Conservation (phyloP, 345 rosid species). For the Dipteronia dyeriana region DNA sequence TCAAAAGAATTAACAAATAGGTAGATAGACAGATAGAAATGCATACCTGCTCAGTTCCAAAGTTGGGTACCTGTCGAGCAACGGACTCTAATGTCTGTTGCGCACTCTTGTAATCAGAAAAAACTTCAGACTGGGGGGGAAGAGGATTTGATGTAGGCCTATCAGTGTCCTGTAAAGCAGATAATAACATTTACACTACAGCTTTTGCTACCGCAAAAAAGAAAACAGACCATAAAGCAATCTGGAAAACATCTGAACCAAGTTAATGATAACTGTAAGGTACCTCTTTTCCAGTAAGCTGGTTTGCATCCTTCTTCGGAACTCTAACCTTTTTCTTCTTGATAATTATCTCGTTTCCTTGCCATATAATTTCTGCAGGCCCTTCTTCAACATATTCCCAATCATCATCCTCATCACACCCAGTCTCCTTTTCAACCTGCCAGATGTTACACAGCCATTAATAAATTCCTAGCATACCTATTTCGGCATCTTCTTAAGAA, state of each 20-base stretch:
- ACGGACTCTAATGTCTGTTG: constrained; percentile 71
- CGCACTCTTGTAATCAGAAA: constrained; percentile 49
- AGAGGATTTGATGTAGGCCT: constrained; percentile 94
- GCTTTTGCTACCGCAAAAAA: constrained; percentile 6
- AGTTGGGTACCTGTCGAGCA: constrained; percentile 84
- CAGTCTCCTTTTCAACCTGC: constrained; percentile 49
- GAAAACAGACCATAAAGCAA: constrained; percentile 4
- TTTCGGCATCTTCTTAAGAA: not conserved
- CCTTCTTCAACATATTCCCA: constrained; percentile 91
- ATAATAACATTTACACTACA: not conserved
- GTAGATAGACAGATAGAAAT: not conserved
- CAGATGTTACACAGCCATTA: constrained; percentile 12
- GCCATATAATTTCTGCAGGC: constrained; percentile 87
- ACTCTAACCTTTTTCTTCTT: constrained; percentile 78
- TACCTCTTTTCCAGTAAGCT: constrained; percentile 53
- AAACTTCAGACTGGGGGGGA: constrained; percentile 76
- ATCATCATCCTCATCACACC: constrained; percentile 53
- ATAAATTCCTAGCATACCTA: too few relatives aligned
- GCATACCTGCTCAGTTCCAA: constrained; percentile 91
- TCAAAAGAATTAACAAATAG: not conserved
- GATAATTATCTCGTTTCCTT: constrained; percentile 85
- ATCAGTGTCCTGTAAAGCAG: constrained; percentile 55
- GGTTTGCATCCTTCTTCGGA: constrained; percentile 49
- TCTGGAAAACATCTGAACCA: not conserved
- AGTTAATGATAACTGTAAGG: not conserved